Base-by-base conservation (phyloP, 1,284 basidiomycete genomes). In the Coniferiporia sulphurascens region DNA sequence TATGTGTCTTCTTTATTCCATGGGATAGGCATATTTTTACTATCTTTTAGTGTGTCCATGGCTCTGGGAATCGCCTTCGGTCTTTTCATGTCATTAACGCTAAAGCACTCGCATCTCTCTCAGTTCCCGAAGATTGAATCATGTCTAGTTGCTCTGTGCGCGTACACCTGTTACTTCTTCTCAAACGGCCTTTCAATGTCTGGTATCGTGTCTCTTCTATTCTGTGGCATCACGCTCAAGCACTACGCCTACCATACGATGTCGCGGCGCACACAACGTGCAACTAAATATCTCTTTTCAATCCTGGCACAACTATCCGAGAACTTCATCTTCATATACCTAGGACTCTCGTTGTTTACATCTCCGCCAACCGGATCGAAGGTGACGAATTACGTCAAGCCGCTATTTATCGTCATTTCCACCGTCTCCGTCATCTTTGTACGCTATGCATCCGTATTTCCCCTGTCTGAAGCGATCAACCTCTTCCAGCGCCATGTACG, bases 191-290 rank as follows among this genome's bases (percentile, higher is more conserved):
- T 96, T 52, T 85, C 85, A 52, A 95, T 98, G 92, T 95, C 92
- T 65, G 96, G 97, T 52, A 98, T 99, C 73, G 96, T 99, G 45
- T 98, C 95, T 0, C 85, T 99, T 34, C 84, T 99, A 38, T 98
- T 99, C 79, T 99, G 96, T 72, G 96, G 96, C 62, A 98, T 99
- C 73, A 99, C 96, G 0, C 84, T 99, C 68, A 99, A 99, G 74
- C 97, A 99, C 72, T 99, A 99, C 69, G 96, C 96, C 2, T 98
- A 98, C 72, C 95, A 98, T 77, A 99, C 93, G 59, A 99, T 99
- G 96, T 98, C 95, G 3, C 84, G 84, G 27, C 85, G 92, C 57
- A 98, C 97, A 0, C 97, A 99, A 70, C 82, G 91, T 48, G 91
- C 95, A 10, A 94, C 91, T n/a, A 95, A 96, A 71, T 97, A 95